Conservation (phyloP, 805 yeast genomes). For the Yamadazyma laniorum region DNA sequence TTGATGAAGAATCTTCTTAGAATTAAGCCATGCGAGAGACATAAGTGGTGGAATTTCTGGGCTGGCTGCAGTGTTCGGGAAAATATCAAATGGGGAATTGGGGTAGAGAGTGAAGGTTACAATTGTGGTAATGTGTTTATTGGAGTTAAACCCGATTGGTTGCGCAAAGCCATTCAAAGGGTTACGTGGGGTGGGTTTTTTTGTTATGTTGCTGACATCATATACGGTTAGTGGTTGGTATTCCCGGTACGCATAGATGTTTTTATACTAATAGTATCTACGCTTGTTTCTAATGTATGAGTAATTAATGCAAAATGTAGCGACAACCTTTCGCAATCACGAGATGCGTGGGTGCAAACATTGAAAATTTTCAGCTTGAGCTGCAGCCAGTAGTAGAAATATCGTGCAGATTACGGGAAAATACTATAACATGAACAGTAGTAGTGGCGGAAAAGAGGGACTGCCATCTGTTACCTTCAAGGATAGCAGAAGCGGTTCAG, state of each 20-base stretch:
- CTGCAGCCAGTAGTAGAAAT: too few species aligned
- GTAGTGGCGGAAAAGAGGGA: background rate
- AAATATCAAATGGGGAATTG: conserved; percentile 77
- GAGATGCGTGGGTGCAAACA: conserved; percentile 6
- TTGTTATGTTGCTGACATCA: conserved; percentile 51
- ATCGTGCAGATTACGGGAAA: too few species aligned
- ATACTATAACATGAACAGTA: conserved; percentile 1
- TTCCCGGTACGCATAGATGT: background rate
- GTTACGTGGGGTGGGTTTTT: conserved; percentile 63
- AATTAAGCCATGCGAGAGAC: conserved; percentile 70
- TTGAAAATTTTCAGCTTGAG: conserved; percentile 4
- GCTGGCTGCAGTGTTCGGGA: conserved; percentile 76
- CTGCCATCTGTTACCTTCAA: background rate
- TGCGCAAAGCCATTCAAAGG: conserved; percentile 47
- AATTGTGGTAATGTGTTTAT: conserved; percentile 70
- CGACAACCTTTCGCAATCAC: background rate
- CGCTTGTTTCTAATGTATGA: too few species aligned
- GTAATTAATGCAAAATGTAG: too few species aligned
- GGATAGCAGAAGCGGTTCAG: background rate
- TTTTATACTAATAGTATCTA: too few species aligned
- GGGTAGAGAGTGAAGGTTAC: conserved; percentile 84
- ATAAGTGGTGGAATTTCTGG: conserved; percentile 92
- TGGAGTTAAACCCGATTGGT: conserved; percentile 50
- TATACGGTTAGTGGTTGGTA: conserved; percentile 39
- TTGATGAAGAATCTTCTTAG: conserved; percentile 72